A percentile compares a stretch with the other conserved stretches of the same genome.
Evolutionary conservation across 1,284 basidiomycete genomes (phyloP).

Genomic region (Fomitopsis palustris): DNA sequence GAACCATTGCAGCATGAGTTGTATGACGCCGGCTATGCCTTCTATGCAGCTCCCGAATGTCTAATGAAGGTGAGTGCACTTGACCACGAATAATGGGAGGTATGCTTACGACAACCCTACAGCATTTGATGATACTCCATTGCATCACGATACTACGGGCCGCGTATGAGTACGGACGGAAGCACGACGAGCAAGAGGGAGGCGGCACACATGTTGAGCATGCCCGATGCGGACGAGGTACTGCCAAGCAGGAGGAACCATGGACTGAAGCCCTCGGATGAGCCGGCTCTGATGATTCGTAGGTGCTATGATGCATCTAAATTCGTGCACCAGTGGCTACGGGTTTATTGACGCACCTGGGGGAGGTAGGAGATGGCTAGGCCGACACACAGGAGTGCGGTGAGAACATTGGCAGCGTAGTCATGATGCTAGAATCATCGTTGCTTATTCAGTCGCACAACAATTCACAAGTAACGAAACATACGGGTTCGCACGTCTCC

Average conservation of each 20-base stretch:
- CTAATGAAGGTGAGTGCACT: constrained; percentile 35
- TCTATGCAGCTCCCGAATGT: constrained; percentile 75
- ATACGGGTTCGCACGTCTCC: neutral
- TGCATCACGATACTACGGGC: constrained; percentile 74
- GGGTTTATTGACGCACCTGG: constrained; percentile 64
- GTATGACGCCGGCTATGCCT: constrained; percentile 79
- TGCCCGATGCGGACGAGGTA: constrained; percentile 75
- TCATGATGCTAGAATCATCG: constrained; percentile 61
- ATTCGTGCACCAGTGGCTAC: neutral
- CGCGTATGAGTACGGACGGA: constrained; percentile 1
- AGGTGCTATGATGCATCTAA: constrained; percentile 45
- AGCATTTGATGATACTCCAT: constrained; percentile 85
- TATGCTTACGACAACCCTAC: constrained; percentile 64
- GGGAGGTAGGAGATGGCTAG: constrained; percentile 87
- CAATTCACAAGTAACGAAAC: neutral
- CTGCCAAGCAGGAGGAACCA: constrained; percentile 94
- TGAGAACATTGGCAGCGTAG: constrained; percentile 70
- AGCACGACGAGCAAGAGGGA: neutral
- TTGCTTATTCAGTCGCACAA: neutral
- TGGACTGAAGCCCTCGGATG: constrained; percentile 88
- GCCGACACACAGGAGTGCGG: constrained; percentile 73
- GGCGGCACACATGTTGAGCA: constrained; percentile 73
- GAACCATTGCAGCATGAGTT: constrained; percentile 84
- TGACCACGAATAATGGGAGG: neutral
- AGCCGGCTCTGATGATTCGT: constrained; percentile 70